phyloP scores from a whole-genome alignment of 352 stramenopile genomes.

The Elongisporangium anandrum region DNA sequence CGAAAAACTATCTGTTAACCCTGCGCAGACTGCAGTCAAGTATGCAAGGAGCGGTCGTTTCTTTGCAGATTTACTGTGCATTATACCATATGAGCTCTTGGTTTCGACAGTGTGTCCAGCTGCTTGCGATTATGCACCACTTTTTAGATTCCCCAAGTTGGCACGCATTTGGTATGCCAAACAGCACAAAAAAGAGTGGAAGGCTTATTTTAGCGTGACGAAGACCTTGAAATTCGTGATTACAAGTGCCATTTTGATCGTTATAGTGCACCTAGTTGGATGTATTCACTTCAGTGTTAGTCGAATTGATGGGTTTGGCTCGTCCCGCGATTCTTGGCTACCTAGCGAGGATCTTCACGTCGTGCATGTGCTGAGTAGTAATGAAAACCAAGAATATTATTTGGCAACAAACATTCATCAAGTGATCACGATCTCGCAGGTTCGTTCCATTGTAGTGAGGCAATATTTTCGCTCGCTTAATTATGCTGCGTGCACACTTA shows the following conservation, averaged over 20 bases:
- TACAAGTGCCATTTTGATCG: conserved; percentile 15
- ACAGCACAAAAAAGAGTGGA: background rate
- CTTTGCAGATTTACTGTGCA: conserved; percentile 28
- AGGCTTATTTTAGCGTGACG: background rate
- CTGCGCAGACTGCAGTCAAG: conserved; percentile 18
- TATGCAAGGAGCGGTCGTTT: conserved; percentile 19
- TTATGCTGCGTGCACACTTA: conserved; percentile 40
- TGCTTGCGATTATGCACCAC: background rate
- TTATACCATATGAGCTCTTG: conserved; percentile 36
- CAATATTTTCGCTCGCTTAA: conserved; percentile 42
- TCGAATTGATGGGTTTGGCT: conserved; percentile 27
- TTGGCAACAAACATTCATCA: conserved; percentile 4
- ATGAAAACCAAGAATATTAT: conserved; percentile 4
- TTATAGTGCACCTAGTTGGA: conserved; percentile 50
- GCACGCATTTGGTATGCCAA: background rate
- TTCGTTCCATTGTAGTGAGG: conserved; percentile 3
- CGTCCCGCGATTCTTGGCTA: conserved; percentile 17
- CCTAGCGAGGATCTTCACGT: conserved; percentile 14
- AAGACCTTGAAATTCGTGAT: background rate
- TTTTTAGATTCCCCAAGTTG: background rate
- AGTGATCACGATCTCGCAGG: conserved; percentile 9
- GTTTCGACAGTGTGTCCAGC: conserved; percentile 7
- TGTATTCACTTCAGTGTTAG: conserved; percentile 38
- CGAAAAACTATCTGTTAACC: conserved; percentile 19
- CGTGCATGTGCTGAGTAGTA: conserved; percentile 4